Evolutionary conservation across 1,284 basidiomycete species (phyloP), one percentile per base, ranked within the genome.

Genomic region (Fomitopsis pinicola): DNA sequence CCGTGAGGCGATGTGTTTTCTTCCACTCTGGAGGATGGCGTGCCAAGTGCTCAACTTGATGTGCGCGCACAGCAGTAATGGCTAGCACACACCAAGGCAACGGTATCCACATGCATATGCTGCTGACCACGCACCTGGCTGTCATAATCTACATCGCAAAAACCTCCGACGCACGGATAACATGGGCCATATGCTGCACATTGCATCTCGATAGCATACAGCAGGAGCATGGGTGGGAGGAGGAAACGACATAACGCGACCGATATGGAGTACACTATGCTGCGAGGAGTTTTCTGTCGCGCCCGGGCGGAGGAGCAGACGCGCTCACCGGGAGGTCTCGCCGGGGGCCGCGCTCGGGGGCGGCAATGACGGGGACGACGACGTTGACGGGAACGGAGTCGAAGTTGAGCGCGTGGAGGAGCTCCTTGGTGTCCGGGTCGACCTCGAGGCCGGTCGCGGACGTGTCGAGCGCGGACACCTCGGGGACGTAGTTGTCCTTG

Each of bases 401-500:
- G 77, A 97, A 95, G 85, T 96, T 96, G 75, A 98, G 88, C 35
- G 89, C 80, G 67, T 86, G 84, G 72, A 97, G 89, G 71, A 97
- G 89, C 66, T 88, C 92, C 94, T 96, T 94, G 77, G 95, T 97
- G 72, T 96, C 94, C 58, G 81, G 81, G 76, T 98, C 95, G 74
- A 98, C 84, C 75, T 95, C 91, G 63, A 97, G 82, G 57, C 89
- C 89, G 63, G 79, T 78, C 44, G 82, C 84, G 66, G 82, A 82
- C 64, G 87, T 89, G 77, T 96, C 94, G 67, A 98, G 91, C 58
- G 95, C 95, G 64, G 95, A 98, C 59, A 97, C 88, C 74, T 97
- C 95, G 68, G 95, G 95, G 59, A 97, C 95, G 78, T 96, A 97
- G 84, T 97, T 95, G 78, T 98, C 96, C 88, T 99, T 99, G 76